These are phyloP conservation scores for Macrophomina tecta DNA, from an alignment of 2,329 filamentous ascomycete genomes.

Conservation along the genomic window DNA sequence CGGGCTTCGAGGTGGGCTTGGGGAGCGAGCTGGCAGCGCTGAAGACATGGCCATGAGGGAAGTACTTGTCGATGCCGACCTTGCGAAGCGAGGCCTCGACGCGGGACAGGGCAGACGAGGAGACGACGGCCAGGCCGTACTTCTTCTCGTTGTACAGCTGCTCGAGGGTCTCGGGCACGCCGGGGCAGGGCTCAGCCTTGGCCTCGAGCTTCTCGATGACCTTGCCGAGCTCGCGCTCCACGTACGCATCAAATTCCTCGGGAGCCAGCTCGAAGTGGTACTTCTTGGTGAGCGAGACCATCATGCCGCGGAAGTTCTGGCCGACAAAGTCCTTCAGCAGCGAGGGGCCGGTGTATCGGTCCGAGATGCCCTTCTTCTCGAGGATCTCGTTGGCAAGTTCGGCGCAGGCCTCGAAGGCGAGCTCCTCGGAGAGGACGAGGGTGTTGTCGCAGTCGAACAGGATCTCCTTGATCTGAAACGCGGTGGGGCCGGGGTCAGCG, in stretches of 20 bases:
- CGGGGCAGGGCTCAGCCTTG: conserved; percentile 70
- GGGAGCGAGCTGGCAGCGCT: conserved; percentile 79
- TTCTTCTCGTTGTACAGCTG: conserved; percentile 65
- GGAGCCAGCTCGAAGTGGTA: conserved; percentile 73
- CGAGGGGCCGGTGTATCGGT: conserved; percentile 76
- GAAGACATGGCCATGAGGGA: conserved; percentile 76
- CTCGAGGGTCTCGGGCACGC: conserved; percentile 71
- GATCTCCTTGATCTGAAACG: conserved; percentile 53
- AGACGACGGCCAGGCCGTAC: conserved; percentile 81
- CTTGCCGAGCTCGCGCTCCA: conserved; percentile 77
- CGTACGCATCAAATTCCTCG: conserved; percentile 75
- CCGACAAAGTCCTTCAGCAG: conserved; percentile 89
- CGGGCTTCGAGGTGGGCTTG: conserved; percentile 85
- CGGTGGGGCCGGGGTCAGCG: background rate
- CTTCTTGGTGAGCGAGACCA: conserved; percentile 75
- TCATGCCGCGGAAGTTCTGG: conserved; percentile 94
- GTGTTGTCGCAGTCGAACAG: conserved; percentile 78
- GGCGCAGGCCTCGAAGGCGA: conserved; percentile 90
- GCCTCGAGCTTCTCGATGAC: conserved; percentile 81
- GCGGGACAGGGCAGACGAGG: conserved; percentile 77
- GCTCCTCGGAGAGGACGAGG: conserved; percentile 86
- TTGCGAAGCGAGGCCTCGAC: conserved; percentile 80
- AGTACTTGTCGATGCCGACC: conserved; percentile 80
- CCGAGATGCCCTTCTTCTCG: conserved; percentile 65
- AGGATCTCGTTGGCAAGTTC: conserved; percentile 88